Percentiles rank a stretch among this genome's conserved stretches.
These are phyloP conservation scores for Turritis glabra DNA, from an alignment of 345 rosid species.

Conservation along the genomic window DNA sequence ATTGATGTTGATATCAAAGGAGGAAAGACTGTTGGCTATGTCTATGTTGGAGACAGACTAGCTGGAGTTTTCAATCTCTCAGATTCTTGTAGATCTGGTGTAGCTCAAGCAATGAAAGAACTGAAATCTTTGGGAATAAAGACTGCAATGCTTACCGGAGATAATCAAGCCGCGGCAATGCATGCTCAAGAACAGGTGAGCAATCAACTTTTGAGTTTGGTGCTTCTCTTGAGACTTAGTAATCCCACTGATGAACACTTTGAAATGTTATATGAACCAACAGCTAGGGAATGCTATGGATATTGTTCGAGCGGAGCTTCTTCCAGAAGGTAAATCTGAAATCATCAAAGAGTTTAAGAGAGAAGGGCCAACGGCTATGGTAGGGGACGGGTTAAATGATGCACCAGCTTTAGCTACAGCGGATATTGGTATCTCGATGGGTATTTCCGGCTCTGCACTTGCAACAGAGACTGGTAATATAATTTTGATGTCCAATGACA, in stretches of 20 bases:
- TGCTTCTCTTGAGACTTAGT: slow-evolving; percentile 3
- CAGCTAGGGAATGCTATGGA: slow-evolving; percentile 71
- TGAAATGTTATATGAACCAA: slow-evolving; percentile 36
- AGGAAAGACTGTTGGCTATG: slow-evolving; percentile 68
- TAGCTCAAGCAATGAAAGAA: slow-evolving; percentile 55
- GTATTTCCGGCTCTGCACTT: slow-evolving; percentile 84
- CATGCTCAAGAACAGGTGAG: slow-evolving; percentile 78
- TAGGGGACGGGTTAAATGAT: slow-evolving; percentile 91
- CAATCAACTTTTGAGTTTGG: background rate
- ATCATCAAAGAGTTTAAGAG: slow-evolving; percentile 52
- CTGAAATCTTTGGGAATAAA: slow-evolving; percentile 58
- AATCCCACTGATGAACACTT: slow-evolving; percentile 6
- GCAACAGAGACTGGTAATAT: slow-evolving; percentile 82
- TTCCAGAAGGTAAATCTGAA: slow-evolving; percentile 72
- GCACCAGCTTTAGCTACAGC: slow-evolving; percentile 96
- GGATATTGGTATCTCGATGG: slow-evolving; percentile 91
- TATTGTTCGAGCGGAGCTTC: slow-evolving; percentile 63
- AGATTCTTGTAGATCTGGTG: slow-evolving; percentile 80
- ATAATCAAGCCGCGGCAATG: slow-evolving; percentile 64
- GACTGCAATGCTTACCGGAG: slow-evolving; percentile 89
- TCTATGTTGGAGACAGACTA: slow-evolving; percentile 46
- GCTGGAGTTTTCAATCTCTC: slow-evolving; percentile 69
- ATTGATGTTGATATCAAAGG: slow-evolving; percentile 36
- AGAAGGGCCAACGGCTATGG: slow-evolving; percentile 70
- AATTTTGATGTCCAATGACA: slow-evolving; percentile 83